Evolutionary conservation across 495 filamentous ascomycete genomes (phyloP).

Genomic region (Symbiotaphrina buchneri): DNA sequence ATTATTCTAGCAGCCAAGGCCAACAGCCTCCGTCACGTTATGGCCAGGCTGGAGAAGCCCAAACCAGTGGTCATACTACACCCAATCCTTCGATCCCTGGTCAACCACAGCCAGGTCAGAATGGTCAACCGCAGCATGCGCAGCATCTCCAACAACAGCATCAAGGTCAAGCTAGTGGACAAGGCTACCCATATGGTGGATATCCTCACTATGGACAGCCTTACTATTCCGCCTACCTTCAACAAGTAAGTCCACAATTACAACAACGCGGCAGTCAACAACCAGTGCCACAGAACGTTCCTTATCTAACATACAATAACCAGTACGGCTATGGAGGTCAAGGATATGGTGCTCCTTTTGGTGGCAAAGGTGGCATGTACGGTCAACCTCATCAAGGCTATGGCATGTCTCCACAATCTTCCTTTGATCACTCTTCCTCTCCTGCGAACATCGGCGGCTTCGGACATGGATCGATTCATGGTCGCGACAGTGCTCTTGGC

Average conservation of each 20-base stretch:
- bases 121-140: constrained; percentile 25
- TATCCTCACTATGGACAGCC: constrained; percentile 67
- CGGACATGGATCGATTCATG: constrained; percentile 42
- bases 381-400: constrained; percentile 57
- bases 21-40: constrained; percentile 39
- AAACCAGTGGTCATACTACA: constrained; percentile 70
- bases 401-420: constrained; percentile 41
- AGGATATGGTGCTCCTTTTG: constrained; percentile 21
- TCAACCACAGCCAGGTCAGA: constrained; percentile 35
- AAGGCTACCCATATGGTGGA: constrained; percentile 35
- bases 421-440: constrained; percentile 61
- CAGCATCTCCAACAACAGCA: constrained; percentile 43
- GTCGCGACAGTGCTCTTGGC: constrained; percentile 35
- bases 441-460: constrained; percentile 50
- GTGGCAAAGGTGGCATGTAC: constrained; percentile 52
- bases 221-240: constrained; percentile 64
- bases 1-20: constrained; percentile 47
- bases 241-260: constrained; percentile 24
- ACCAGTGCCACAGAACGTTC: constrained; percentile 16
- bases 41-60: constrained; percentile 42
- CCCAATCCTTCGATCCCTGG: constrained; percentile 59
- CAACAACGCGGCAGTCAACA: neutral
- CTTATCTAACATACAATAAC: constrained; percentile 30
- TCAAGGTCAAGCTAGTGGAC: constrained; percentile 23
- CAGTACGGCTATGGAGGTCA: constrained; percentile 40